Base-by-base conservation (phyloP, 2,329 filamentous ascomycete species). In the Fusarium irregulare region DNA sequence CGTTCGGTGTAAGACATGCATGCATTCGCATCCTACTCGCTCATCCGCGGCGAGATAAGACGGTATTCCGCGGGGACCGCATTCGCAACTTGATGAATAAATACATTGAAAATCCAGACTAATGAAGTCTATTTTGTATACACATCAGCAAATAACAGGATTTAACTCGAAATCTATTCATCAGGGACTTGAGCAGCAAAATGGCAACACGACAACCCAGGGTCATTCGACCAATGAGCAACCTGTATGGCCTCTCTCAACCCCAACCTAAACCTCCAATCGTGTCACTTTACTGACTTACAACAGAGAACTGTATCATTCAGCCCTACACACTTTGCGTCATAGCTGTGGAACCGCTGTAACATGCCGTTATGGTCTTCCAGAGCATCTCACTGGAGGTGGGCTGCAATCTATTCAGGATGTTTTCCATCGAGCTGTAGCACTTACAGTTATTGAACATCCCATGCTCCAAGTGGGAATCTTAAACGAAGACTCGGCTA, bases 401-500 rank as follows among this genome's bases (percentile, higher is more conserved):
- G 21, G 32, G 7, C 6, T 72, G 11, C 27, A 60, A n/a, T 45
- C 23, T 12, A 41, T 56, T 8, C 56, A 44, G 28, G 30, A 60
- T 48, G 51, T 14, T 16, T 70, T 72, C 21, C 58, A 64, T 16
- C 40, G 32, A 11, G 71, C 56, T 12, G 40, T 73, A 44, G 71
- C 71, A 47, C 63, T 70, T 37, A 73, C 68, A 21, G 59, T 73
- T 5, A 40, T 53, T 18, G 56, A 70, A 49, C 68, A 72, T 14
- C 71, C 68, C 3, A 57, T 73, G 50, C 13, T 73, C 8, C 70
- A 73, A 55, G 68, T 73, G 28, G 71, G 71, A 4, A 61, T 70
- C 13, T 20, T 73, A 3, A 64, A 72, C 10, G 71, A 73, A 30
- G 60, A 64, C 25, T 68, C 71, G 12, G 63, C 55, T 59, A 20